Percentiles rank a stretch among this genome's conserved stretches.
Evolutionary conservation across 306 rosid species (phyloP).

Genomic region (Prunus armeniaca): DNA sequence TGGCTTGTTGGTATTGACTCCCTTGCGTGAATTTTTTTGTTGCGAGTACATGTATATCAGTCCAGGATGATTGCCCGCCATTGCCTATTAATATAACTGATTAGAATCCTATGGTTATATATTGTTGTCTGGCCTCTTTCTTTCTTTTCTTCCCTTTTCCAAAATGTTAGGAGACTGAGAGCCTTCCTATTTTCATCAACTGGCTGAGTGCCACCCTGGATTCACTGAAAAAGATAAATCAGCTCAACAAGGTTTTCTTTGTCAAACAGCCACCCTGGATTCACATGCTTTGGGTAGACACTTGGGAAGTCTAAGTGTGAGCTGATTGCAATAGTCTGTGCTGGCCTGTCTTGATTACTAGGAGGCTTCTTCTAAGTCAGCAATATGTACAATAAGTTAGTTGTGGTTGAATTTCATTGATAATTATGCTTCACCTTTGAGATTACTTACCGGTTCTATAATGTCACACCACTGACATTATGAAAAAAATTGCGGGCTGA

Average conservation of each 20-base stretch:
- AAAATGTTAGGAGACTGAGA: not conserved
- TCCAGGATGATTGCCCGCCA: not conserved
- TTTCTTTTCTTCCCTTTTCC: not conserved
- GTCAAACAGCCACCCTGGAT: not conserved
- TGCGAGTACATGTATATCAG: not conserved
- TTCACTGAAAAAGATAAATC: slow-evolving; percentile 5
- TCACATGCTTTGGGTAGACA: not conserved
- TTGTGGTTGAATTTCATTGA: not conserved
- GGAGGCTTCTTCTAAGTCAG: not conserved
- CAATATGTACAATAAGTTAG: not conserved
- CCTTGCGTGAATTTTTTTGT: not conserved
- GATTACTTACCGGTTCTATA: not conserved
- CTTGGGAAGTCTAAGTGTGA: not conserved
- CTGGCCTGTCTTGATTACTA: not conserved
- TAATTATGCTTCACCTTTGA: not conserved
- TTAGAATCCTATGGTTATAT: not conserved
- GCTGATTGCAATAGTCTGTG: not conserved
- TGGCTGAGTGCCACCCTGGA: not conserved
- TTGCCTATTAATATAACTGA: not conserved
- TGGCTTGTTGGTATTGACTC: not conserved
- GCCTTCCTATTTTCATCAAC: not conserved
- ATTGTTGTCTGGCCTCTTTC: not conserved
- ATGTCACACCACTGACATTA: not conserved
- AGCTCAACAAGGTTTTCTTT: not conserved
- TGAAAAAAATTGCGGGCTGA: not conserved